Percentiles rank a stretch among this genome's conserved stretches.
Conservation (phyloP, 345 rosid genomes). For the Pelargonium nanum region DNA sequence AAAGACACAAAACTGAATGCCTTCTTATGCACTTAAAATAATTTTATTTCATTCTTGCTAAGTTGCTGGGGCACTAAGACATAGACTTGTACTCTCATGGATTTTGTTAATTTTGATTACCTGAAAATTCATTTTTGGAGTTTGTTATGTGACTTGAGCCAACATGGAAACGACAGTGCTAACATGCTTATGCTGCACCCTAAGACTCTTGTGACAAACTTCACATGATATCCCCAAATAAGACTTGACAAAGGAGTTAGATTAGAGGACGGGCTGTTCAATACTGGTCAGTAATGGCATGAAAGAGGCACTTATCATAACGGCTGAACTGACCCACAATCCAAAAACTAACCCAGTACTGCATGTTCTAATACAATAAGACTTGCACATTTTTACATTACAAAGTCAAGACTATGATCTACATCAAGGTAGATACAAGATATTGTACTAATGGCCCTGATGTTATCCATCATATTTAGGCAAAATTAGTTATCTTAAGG, state of each 20-base stretch:
- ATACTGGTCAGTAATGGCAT: no score
- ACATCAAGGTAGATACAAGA: no score
- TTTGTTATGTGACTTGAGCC: neutral
- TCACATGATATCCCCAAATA: neutral
- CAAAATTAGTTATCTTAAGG: no score
- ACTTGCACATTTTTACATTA: neutral
- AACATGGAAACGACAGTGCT: neutral
- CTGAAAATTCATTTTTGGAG: neutral
- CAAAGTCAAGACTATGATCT: neutral
- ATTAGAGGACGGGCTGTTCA: neutral
- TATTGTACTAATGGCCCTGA: neutral
- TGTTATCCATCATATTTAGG: neutral
- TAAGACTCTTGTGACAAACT: neutral
- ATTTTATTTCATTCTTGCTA: no score
- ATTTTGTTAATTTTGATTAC: neutral
- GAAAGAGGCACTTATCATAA: neutral
- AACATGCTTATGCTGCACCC: neutral
- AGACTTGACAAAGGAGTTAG: neutral
- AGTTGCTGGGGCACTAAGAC: neutral
- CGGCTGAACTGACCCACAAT: neutral
- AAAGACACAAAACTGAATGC: neutral
- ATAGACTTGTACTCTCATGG: neutral
- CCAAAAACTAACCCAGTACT: neutral
- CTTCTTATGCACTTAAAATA: neutral
- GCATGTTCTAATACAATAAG: neutral